Evolutionary conservation across 805 yeast genomes (phyloP), one percentile per base, ranked within the genome.

Genomic region (Metschnikowia baotianmanensis): DNA sequence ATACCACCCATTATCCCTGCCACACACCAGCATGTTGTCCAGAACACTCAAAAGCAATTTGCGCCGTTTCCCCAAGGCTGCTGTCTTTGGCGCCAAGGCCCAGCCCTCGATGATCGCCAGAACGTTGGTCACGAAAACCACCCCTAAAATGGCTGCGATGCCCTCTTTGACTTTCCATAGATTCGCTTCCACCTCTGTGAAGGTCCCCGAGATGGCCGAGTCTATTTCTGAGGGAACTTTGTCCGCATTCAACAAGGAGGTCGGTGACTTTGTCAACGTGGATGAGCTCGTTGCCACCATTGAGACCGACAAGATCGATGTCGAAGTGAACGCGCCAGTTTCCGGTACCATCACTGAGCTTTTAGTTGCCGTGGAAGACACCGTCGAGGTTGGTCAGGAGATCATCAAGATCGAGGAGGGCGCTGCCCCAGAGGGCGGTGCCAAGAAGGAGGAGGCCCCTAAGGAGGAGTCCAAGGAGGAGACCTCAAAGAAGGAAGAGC

Each of bases 121-220:
- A 54, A 43, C 55, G 16, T 37, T 51, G 35, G 40, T 38, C 35
- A 46, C 41, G 39, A 39, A 25, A 30, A 27, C 43, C 22, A 21
- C 31, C 17, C 39, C 38, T 8, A 38, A 32, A 28, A 23, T 42
- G 17, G 45, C 45, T 36, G 18, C 46, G 20, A 19, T 45, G 43
- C 48, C 48, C 8, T 21, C 52, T 38, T 33, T 64, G 51, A 43
- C 51, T 15, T 63, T 64, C 53, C 55, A 50, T 47, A 63, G 75
- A 56, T 62, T 62, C 33, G 72, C 69, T 27, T 63, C 72, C 18
- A 62, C 62, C 30, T 52, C 69, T 35, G 95, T 91, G 38, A 86
- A 89, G 65, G 98, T 93, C 17, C 99, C 99, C 35, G 95, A 87
- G 51, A 89, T 93, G 97, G 98, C 99, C 31, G 99, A 93, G 71